phyloP scores from a whole-genome alignment of 371 early-diverging fungal genomes.

The Choanephora cucurbitarum region DNA sequence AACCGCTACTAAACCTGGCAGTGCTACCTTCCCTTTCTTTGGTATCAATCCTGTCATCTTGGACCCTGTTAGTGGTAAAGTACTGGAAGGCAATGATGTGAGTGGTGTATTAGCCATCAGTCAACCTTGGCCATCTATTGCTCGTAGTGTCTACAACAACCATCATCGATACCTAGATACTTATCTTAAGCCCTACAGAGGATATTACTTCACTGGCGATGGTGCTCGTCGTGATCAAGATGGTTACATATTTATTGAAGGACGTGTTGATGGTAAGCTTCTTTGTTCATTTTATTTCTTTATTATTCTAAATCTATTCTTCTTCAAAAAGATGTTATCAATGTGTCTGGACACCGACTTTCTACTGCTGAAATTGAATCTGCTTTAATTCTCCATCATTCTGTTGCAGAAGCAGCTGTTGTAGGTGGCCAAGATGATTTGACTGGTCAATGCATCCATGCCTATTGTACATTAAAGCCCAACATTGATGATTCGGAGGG shows the following conservation, averaged over 20 bases:
- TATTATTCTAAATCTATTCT: neutral
- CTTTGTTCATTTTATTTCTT: neutral
- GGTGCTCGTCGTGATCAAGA: slow-evolving; percentile 89
- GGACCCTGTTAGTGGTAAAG: slow-evolving; percentile 77
- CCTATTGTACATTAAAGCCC: slow-evolving; percentile 73
- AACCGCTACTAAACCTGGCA: slow-evolving; percentile 89
- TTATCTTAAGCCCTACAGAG: slow-evolving; percentile 86
- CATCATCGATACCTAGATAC: slow-evolving; percentile 90
- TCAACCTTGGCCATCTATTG: slow-evolving; percentile 95
- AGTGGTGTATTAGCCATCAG: slow-evolving; percentile 92
- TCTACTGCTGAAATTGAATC: slow-evolving; percentile 97
- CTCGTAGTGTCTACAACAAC: slow-evolving; percentile 90
- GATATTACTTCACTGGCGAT: slow-evolving; percentile 88
- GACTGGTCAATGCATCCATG: slow-evolving; percentile 86
- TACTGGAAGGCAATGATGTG: slow-evolving; percentile 76
- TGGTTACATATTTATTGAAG: slow-evolving; percentile 95
- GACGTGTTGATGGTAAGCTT: slow-evolving; percentile 81
- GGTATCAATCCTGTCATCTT: slow-evolving; percentile 90
- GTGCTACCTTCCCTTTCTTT: slow-evolving; percentile 96
- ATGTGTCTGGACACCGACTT: slow-evolving; percentile 97
- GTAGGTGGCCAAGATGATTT: slow-evolving; percentile 92
- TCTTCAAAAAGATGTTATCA: slow-evolving; percentile 80
- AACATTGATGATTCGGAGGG: slow-evolving; percentile 49
- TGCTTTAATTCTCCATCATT: slow-evolving; percentile 77
- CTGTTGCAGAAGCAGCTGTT: slow-evolving; percentile 95